Base-by-base conservation (phyloP, 1,284 basidiomycete species). In the Mycosarcoma maydis region DNA sequence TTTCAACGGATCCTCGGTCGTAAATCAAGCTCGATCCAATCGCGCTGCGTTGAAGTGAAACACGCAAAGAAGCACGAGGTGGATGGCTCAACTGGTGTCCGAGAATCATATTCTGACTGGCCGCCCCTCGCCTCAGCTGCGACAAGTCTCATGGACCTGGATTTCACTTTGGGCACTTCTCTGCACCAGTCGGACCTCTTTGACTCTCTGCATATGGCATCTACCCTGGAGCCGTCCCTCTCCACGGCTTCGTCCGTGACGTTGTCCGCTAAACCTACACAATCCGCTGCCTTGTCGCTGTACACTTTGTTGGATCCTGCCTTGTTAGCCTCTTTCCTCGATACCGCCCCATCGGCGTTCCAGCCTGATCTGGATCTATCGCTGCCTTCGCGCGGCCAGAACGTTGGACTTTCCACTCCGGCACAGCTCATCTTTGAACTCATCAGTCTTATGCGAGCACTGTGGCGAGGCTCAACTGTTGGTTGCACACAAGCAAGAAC, bases 291-390 rank as follows among this genome's bases (percentile, higher is more conserved):
- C 14, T 36, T 59, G 17, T 34, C 59, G 29, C 69, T 72, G 23
- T 51, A 55, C 24, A n/a, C 53, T 13, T 44, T 73, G 23, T 29
- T 72, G 34, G 41, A 53, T 13, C 47, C 62, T 4, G 41, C 65
- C 26, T 16, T 65, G 36, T 39, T 66, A 10, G 51, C 75, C 27
- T 57, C 76, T 19, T 49, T 70, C 57, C 46, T 74, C 23, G 66
- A 73, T 39, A 58, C 57, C 2, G 68, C 68, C 19, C 67, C 72
- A 2, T 50, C 72, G 3, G 67, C 68, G 1, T 74, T 74, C 40
- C 68, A 66, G 33, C 72, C 67, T 10, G 64, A 64, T n/a, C 50
- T 57, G 17, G 61, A 60, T 45, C 48, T 52, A 8, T 58, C 58
- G n/a, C 58, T 53, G n/a, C 56, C 59, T n/a, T 16, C 17, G 11